Evolutionary conservation across 1,284 basidiomycete species (phyloP).

Genomic region (Cronartium ribicola): DNA sequence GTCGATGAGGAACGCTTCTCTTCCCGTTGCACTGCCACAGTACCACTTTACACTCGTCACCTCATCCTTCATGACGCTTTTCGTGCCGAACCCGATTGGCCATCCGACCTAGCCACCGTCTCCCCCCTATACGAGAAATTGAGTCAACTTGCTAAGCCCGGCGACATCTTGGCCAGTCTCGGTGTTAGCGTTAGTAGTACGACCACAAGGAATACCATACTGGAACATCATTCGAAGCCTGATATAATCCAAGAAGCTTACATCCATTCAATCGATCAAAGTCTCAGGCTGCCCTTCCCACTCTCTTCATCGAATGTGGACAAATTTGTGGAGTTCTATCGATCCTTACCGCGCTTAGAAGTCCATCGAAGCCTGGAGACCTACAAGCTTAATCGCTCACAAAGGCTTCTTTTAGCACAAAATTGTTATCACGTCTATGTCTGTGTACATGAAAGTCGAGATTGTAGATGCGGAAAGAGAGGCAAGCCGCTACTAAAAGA

Average conservation of each 20-base stretch:
- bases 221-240: not conserved
- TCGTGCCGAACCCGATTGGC: not conserved
- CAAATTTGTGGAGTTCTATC: not conserved
- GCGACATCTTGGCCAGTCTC: not conserved
- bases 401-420: not conserved
- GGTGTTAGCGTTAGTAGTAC: not conserved
- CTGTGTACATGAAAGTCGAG: slow-evolving; percentile 48
- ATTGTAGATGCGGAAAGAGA: slow-evolving; percentile 50
- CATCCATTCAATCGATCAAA: not conserved
- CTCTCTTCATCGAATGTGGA: not conserved
- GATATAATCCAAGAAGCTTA: slow-evolving; percentile 3
- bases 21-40: not conserved
- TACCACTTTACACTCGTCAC: slow-evolving; percentile 4
- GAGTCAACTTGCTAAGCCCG: not conserved
- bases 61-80: not conserved
- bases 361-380: slow-evolving; percentile 32
- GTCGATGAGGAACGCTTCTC: not conserved
- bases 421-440: slow-evolving; percentile 47
- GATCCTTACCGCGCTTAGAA: not conserved
- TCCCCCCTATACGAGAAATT: not conserved
- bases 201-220: not conserved
- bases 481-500: slow-evolving; percentile 44
- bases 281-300: not conserved
- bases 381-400: not conserved
- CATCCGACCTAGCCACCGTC: not conserved